These are phyloP conservation scores for Stagonosporopsis vannaccii DNA, from an alignment of 2,329 filamentous ascomycete genomes.

Conservation along the genomic window DNA sequence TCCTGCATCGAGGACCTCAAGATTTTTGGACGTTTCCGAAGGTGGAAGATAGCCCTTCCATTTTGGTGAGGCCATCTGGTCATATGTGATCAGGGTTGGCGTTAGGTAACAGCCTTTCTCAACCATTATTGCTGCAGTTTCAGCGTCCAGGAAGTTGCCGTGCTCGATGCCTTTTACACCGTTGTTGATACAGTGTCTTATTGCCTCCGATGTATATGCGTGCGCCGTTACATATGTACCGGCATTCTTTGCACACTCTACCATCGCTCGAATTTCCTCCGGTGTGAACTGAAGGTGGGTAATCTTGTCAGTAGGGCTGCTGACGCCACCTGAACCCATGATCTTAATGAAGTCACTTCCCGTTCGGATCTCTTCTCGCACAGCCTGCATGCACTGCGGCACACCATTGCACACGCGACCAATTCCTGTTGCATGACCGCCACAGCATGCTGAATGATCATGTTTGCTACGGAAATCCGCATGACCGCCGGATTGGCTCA, in stretches of 20 bases:
- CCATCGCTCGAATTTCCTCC: slow-evolving; percentile 64
- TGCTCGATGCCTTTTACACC: slow-evolving; percentile 66
- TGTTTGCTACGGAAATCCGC: slow-evolving; percentile 55
- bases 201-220: slow-evolving; percentile 56
- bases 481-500: slow-evolving; percentile 64
- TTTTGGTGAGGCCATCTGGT: slow-evolving; percentile 12
- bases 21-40: slow-evolving; percentile 3
- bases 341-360: slow-evolving; percentile 70
- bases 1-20: slow-evolving; percentile 7
- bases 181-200: slow-evolving; percentile 63
- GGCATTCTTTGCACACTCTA: slow-evolving; percentile 57
- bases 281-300: slow-evolving; percentile 64
- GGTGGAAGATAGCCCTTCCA: slow-evolving; percentile 7
- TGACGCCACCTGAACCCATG: slow-evolving; percentile 66
- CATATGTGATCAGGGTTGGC: slow-evolving; percentile 16
- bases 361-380: slow-evolving; percentile 61
- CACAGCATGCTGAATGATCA: slow-evolving; percentile 4
- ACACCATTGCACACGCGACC: slow-evolving; percentile 10
- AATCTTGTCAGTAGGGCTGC: slow-evolving; percentile 62
- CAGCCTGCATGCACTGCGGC: slow-evolving; percentile 7
- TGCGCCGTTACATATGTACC: slow-evolving; percentile 59
- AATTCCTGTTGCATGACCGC: slow-evolving; percentile 2
- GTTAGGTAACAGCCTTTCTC: slow-evolving; percentile 38
- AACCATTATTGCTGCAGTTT: slow-evolving; percentile 60
- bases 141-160: slow-evolving; percentile 68